Evolutionary conservation across 192 early-diverging fungal species (phyloP), one percentile per base, ranked within the genome.

Genomic region (Dimargaris xerosporica): DNA sequence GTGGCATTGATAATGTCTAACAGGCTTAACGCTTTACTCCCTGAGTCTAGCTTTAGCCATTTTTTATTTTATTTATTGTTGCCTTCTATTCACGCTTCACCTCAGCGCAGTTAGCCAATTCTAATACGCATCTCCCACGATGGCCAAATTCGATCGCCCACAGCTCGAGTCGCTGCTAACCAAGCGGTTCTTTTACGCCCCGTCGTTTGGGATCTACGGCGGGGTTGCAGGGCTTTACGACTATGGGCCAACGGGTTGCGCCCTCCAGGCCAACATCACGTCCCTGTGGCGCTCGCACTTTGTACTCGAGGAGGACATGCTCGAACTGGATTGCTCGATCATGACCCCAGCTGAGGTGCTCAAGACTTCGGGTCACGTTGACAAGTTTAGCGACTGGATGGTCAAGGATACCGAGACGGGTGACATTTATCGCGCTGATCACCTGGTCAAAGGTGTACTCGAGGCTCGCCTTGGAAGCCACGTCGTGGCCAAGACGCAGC

Each of bases 351-450:
- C 90, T 51, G 84, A 89, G 61, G 96, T 99, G 15, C 74, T 92
- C 48, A 94, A 97, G 79, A 96, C 96, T 31, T 99, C 96, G 41
- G 96, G 96, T 60, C 96, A 99, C 79, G 96, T 99, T 25, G 96
- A 96, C 44, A 88, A 91, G 58, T 99, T 99, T 73, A 83, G 90
- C 51, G 96, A 99, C 77, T 95, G 91, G 82, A 99, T 97, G 94
- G 90, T 90, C 75, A 89, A 84, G 68, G 96, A 99, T 76, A 71
- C 81, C 21, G 83, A 87, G 71, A 91, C 78, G 67, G 88, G 92
- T 55, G 93, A 96, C 62, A 91, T 96, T 63, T 93, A 90, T 85
- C 85, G 96, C 62, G 92, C 92, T 25, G 96, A 99, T 71, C 96
- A 99, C 71, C 76, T 99, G 62, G 85, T 99, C 28, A 94, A 99